Conservation (phyloP, 306 rosid species). For the Ochetophila trinervis region DNA sequence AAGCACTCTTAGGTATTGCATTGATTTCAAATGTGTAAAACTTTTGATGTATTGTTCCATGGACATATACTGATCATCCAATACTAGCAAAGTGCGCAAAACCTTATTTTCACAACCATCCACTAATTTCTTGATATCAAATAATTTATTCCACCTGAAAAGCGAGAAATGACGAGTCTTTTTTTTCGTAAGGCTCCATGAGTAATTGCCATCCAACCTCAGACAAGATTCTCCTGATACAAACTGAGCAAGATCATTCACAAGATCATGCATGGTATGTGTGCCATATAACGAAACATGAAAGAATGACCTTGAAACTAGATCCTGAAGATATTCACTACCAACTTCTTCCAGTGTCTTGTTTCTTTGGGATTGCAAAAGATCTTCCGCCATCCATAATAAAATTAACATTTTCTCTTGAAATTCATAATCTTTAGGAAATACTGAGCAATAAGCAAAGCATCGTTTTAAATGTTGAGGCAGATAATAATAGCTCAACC, state of each 20-base stretch:
- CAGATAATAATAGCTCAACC: conserved; percentile 25
- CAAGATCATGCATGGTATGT: conserved; percentile 39
- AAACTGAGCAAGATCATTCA: conserved; percentile 30
- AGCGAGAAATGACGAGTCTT: conserved; percentile 30
- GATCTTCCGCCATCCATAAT: conserved; percentile 41
- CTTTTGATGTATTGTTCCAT: too few relatives aligned
- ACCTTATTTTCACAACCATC: not conserved
- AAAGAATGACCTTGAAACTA: conserved; percentile 29
- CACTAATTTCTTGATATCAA: not conserved
- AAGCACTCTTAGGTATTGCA: too few relatives aligned
- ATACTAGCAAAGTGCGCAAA: too few relatives aligned
- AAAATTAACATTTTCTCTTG: conserved; percentile 9
- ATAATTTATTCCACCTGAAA: too few relatives aligned
- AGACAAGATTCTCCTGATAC: conserved; percentile 7
- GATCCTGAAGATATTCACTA: conserved; percentile 7
- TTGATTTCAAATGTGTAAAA: too few relatives aligned
- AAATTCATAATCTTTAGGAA: conserved; percentile 25
- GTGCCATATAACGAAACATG: not conserved
- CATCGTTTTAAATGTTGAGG: conserved; percentile 28
- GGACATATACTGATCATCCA: too few relatives aligned
- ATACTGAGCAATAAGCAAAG: conserved; percentile 37
- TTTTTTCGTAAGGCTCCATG: not conserved
- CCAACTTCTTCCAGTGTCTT: conserved; percentile 23
- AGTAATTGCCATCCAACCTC: not conserved
- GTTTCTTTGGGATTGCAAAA: not conserved